Conservation (phyloP, 2,329 filamentous ascomycete species). For the Pseudogymnoascus sp. region DNA sequence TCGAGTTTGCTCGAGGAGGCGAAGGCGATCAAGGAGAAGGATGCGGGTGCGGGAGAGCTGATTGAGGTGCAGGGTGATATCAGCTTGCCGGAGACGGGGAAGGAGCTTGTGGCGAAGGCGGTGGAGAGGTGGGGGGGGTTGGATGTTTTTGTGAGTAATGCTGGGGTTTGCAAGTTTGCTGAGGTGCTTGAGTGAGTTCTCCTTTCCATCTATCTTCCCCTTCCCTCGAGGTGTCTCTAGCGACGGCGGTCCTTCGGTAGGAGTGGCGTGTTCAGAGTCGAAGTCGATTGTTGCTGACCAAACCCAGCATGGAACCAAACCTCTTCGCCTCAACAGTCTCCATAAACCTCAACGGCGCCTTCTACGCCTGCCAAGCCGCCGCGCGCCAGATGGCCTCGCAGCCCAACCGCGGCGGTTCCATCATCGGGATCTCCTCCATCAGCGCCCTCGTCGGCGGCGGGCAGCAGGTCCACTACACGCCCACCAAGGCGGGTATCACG, state of each 20-base stretch:
- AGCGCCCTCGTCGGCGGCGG: conserved; percentile 70
- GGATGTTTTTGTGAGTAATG: conserved; percentile 80
- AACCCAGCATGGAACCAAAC: conserved; percentile 50
- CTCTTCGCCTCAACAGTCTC: conserved; percentile 64
- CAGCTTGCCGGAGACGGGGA: conserved; percentile 61
- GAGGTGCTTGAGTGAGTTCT: conserved; percentile 63
- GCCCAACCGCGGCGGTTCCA: conserved; percentile 57
- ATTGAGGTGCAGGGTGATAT: conserved; percentile 71
- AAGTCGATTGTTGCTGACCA: neutral
- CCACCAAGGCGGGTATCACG: conserved; percentile 75
- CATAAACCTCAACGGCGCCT: conserved; percentile 82
- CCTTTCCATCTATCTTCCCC: conserved; percentile 11
- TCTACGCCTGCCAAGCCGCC: conserved; percentile 78
- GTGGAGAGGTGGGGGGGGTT: conserved; percentile 54
- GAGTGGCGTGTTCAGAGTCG: too few species aligned
- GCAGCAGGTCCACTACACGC: conserved; percentile 75
- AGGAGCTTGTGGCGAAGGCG: conserved; percentile 55
- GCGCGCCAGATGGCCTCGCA: conserved; percentile 70
- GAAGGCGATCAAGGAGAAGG: conserved; percentile 35
- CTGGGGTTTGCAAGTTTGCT: conserved; percentile 79
- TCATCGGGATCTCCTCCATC: conserved; percentile 69
- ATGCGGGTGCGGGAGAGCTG: conserved; percentile 41
- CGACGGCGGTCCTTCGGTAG: too few species aligned
- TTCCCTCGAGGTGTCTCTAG: neutral
- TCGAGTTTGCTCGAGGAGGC: conserved; percentile 45